phyloP scores from a whole-genome alignment of 1,284 basidiomycete species.

The Pholiota adiposa region DNA sequence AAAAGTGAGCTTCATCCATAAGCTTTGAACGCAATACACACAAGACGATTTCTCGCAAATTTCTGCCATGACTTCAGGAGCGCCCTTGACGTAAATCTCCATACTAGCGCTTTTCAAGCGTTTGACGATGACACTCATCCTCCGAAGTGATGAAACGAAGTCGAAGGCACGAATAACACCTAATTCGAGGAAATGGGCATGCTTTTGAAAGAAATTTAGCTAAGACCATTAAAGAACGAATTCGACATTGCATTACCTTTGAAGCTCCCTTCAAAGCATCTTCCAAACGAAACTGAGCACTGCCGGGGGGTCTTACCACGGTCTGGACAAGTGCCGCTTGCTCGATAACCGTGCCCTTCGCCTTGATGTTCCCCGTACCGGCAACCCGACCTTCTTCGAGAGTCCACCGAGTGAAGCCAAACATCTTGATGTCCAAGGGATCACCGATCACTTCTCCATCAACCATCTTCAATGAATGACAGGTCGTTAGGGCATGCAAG shows the following conservation, averaged over 20 bases:
- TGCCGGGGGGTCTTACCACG: constrained; percentile 94
- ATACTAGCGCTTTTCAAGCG: constrained; percentile 92
- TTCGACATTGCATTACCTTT: constrained; percentile 53
- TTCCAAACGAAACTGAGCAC: constrained; percentile 86
- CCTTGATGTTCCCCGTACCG: constrained; percentile 72
- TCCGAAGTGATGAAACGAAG: constrained; percentile 90
- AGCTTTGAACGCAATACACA: constrained; percentile 44
- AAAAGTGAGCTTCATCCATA: neutral
- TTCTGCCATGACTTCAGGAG: constrained; percentile 96
- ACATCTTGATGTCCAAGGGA: constrained; percentile 97
- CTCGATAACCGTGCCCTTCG: constrained; percentile 66
- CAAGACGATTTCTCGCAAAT: constrained; percentile 91
- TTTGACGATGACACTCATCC: constrained; percentile 99
- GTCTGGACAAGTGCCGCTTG: constrained; percentile 95
- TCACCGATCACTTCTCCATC: constrained; percentile 92
- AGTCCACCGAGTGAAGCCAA: constrained; percentile 95
- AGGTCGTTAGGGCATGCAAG: constrained; percentile 93
- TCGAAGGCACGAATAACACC: constrained; percentile 98
- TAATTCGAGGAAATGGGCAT: constrained; percentile 94
- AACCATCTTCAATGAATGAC: constrained; percentile 94
- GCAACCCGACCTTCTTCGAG: constrained; percentile 88
- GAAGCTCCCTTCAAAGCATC: constrained; percentile 86
- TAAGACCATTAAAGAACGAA: neutral
- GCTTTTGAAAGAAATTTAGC: constrained; percentile 47
- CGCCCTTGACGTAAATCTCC: constrained; percentile 99